phyloP scores from a whole-genome alignment of 2,329 filamentous ascomycete species.

The Pestalotiopsis fici region DNA sequence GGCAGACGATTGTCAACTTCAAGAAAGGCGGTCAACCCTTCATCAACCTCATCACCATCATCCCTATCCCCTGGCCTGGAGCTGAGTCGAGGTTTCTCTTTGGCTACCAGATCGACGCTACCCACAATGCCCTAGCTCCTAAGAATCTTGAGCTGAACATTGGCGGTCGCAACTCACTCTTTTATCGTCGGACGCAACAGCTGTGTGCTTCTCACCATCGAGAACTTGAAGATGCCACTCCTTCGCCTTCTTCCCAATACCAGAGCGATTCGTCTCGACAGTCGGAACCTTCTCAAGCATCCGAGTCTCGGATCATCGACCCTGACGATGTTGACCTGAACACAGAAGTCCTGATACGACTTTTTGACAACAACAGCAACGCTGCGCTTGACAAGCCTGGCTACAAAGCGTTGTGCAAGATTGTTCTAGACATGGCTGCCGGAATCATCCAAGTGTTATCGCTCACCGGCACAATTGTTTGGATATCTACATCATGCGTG shows the following conservation, averaged over 20 bases:
- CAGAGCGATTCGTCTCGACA: not conserved
- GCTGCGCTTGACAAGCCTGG: conserved; percentile 41
- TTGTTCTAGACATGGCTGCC: conserved; percentile 84
- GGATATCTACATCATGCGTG: conserved; percentile 76
- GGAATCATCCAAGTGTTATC: conserved; percentile 89
- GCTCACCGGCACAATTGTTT: conserved; percentile 83
- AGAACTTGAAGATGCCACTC: conserved; percentile 40
- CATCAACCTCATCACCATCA: conserved; percentile 89
- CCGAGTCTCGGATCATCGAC: not conserved
- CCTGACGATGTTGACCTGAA: not conserved
- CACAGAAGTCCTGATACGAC: not conserved
- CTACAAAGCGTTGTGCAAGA: conserved; percentile 84
- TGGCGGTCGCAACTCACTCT: not conserved
- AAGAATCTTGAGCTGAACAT: not conserved
- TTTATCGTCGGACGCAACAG: not conserved
- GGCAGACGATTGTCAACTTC: conserved; percentile 90
- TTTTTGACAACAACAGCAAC: not conserved
- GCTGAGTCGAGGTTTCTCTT: conserved; percentile 78
- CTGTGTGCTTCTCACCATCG: conserved; percentile 71
- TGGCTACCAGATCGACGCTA: conserved; percentile 85
- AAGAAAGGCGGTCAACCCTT: conserved; percentile 89
- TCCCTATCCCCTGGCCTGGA: conserved; percentile 76
- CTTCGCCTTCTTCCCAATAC: not conserved
- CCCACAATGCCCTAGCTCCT: not conserved
- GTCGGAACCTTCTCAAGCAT: not conserved